These are phyloP conservation scores for Sordariomycetes sp. DNA, from an alignment of 2,329 filamentous ascomycete species.

Conservation along the genomic window DNA sequence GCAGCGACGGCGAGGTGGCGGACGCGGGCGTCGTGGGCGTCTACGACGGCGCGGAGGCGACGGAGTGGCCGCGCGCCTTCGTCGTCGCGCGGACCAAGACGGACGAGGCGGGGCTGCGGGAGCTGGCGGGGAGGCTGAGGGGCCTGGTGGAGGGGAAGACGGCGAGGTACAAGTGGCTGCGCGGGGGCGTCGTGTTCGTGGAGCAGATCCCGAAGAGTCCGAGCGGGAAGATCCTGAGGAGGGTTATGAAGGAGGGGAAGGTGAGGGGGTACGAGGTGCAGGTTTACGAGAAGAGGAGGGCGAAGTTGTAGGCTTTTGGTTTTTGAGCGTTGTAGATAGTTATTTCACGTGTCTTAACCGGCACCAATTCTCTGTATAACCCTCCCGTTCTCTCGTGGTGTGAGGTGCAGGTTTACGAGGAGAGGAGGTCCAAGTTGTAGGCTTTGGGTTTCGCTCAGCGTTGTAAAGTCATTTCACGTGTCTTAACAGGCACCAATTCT, in stretches of 20 bases:
- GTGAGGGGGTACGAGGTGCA: conserved; percentile 23
- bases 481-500: too few relatives aligned
- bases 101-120: conserved; percentile 25
- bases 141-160: conserved; percentile 48
- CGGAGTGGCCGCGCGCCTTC: conserved; percentile 54
- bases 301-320: conserved; percentile 5
- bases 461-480: too few relatives aligned
- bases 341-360: neutral
- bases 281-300: conserved; percentile 15
- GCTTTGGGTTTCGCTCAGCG: too few relatives aligned
- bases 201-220: conserved; percentile 63
- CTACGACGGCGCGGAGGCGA: conserved; percentile 41
- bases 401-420: too few relatives aligned
- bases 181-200: conserved; percentile 60
- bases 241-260: conserved; percentile 28
- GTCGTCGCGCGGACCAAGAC: conserved; percentile 29
- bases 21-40: conserved; percentile 58
- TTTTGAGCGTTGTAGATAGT: neutral
- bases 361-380: neutral
- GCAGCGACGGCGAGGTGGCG: conserved; percentile 33
- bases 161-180: conserved; percentile 55
- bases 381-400: too few relatives aligned
- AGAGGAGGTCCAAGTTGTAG: too few relatives aligned
- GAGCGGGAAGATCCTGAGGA: conserved; percentile 35
- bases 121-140: conserved; percentile 42